These are phyloP conservation scores for Triadica sebifera DNA, from an alignment of 345 rosid genomes.

Conservation along the genomic window DNA sequence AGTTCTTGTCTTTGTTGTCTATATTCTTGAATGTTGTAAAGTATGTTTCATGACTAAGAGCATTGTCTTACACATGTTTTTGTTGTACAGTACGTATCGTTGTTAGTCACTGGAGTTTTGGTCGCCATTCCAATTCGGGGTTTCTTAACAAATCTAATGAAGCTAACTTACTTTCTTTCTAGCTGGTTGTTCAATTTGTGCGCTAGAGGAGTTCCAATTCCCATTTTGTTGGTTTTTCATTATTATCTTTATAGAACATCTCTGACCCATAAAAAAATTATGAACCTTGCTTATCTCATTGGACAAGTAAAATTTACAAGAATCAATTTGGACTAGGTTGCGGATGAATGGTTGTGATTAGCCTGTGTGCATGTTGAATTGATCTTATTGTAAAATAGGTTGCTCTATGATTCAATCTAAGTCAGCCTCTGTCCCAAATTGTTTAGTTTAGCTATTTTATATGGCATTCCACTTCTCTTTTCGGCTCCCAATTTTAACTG, in stretches of 20 bases:
- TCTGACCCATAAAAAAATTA: background rate
- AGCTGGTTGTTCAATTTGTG: slow-evolving; percentile 6
- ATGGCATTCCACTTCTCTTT: background rate
- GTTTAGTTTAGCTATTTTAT: background rate
- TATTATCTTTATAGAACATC: background rate
- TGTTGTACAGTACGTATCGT: slow-evolving; percentile 76
- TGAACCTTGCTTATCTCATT: slow-evolving; percentile 1
- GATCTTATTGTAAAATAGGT: background rate
- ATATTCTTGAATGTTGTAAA: background rate
- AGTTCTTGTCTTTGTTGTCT: background rate
- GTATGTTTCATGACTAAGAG: slow-evolving; percentile 6
- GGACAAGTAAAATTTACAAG: slow-evolving; percentile 1
- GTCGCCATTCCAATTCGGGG: slow-evolving; percentile 88
- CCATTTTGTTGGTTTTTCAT: background rate
- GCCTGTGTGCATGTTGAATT: background rate
- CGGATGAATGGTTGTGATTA: background rate
- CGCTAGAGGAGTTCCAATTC: background rate
- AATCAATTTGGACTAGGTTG: slow-evolving; percentile 12
- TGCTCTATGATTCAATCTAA: background rate
- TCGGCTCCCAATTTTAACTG: background rate
- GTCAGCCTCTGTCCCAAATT: background rate
- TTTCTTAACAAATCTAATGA: slow-evolving; percentile 86
- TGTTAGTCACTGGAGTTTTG: slow-evolving; percentile 88
- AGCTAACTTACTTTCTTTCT: slow-evolving; percentile 43
- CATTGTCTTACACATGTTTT: slow-evolving; percentile 26